Evolutionary conservation across 1,284 basidiomycete genomes (phyloP), one percentile per base, ranked within the genome.

Genomic region (Earliella scabrosa): DNA sequence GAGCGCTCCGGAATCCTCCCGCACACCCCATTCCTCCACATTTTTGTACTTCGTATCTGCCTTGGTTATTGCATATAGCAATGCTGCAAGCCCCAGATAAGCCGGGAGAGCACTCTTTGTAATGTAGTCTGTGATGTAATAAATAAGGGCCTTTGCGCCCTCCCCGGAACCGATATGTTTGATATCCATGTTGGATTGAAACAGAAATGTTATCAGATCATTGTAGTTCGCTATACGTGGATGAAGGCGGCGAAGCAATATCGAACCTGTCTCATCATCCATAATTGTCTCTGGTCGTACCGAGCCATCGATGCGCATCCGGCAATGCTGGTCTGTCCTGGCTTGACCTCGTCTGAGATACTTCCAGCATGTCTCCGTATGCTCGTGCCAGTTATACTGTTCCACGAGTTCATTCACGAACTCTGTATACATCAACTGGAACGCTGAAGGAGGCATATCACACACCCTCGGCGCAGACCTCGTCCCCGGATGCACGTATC

Each of bases 81-180:
- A n/a, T n/a, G n/a, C n/a, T n/a, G n/a, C n/a, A n/a, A n/a, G n/a
- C n/a, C n/a, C n/a, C n/a, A n/a, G n/a, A n/a, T n/a, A 10, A 45
- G 8, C 18, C 4, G 44, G 44, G 7, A 45, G 7, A 2, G 44
- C 5, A 0, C 27, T 2, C 66, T 68, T 45, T 2, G 44, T 45
- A n/a, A 45, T 45, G 29, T 45, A 45, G 44, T 45, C 44, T 3
- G 44, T 45, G 9, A 45, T 11, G n/a, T 45, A 45, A 26, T 32
- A 45, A 0, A 69, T 21, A 6, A 71, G 52, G 0, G 70, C 69
- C 31, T 70, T 72, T 0, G 71, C 67, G 1, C 65, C 63, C 13
- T 64, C 59, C 0, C 71, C 70, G n/a, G n/a, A n/a, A n/a, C n/a
- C n/a, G n/a, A n/a, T n/a, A n/a, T n/a, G n/a, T n/a, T n/a, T n/a